Base-by-base conservation (phyloP, 306 rosid species). In the Urtica urens region DNA sequence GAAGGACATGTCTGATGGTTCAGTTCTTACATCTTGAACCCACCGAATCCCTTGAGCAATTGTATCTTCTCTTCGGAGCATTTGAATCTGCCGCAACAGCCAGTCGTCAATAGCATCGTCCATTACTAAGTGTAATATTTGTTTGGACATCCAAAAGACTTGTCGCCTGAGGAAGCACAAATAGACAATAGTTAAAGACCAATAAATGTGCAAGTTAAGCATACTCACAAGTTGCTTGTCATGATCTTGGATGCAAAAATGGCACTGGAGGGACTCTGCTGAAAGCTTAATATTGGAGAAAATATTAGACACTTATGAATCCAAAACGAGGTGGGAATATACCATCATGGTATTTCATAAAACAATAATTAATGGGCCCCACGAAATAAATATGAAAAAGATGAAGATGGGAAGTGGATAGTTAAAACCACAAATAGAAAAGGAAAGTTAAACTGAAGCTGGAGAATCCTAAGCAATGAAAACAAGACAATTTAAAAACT, bases 141-240 rank as follows among this genome's bases (percentile, higher is more conserved):
- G 99, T 70, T 92, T 92, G 29, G 99, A 92, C 62, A 92, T 92
- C 99, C 99, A 92, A 72, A 79, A 77, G 71, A 85, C 99, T 53
- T 92, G 99, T 71, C 99, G 65, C 62, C 99, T 85, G 88, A 68
- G 75, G 45, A 62, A 53, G n/a, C 43, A 44, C n/a, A 44, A 29
- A 56, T 28, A 38, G 37, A 35, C 35, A 29, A n/a, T 27, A 34
- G 48, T 58, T 40, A 67, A 61, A 60, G 57, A 53, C 54, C 55
- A 49, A 31, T 49, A 3, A 7, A 2, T 22, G 23, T 30, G 14
- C 49, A 23, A n/a, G n/a, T n/a, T n/a, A n/a, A n/a, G n/a, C n/a
- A n/a, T n/a, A n/a, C n/a, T n/a, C n/a, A n/a, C n/a, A 56, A 38
- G 19, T 23, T 49, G 37, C 47, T 6, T 20, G 13, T n/a, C 23